Evolutionary conservation across 2,329 filamentous ascomycete genomes (phyloP).

Genomic region (Aspergillus latus): DNA sequence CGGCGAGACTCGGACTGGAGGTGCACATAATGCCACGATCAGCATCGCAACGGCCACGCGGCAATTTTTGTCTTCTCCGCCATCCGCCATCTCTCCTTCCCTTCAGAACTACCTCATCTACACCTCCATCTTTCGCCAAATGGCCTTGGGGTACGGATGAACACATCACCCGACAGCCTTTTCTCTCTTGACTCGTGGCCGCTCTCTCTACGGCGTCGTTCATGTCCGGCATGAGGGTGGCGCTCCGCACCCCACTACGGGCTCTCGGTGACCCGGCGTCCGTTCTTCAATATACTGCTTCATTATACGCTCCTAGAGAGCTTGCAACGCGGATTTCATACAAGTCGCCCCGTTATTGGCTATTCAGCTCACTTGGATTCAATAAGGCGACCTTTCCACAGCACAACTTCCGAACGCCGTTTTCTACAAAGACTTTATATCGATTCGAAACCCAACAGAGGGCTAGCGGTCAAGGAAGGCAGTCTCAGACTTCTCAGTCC

Average conservation of each 20-base stretch:
- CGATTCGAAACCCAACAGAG: constrained; percentile 16
- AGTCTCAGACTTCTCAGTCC: constrained; percentile 16
- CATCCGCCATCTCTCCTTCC: constrained; percentile 3
- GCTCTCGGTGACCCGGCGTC: constrained; percentile 30
- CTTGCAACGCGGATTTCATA: constrained; percentile 2
- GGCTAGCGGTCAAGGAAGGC: constrained; percentile 11
- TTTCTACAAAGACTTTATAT: constrained; percentile 22
- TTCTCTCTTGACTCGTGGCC: constrained; percentile 12
- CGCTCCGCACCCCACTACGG: constrained; percentile 35
- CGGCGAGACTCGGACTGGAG: constrained; percentile 3
- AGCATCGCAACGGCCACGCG: constrained; percentile 12
- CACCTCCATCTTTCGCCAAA: constrained; percentile 1
- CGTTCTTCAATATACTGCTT: constrained; percentile 25
- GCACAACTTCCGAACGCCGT: constrained; percentile 12
- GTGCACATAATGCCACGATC: constrained; percentile 13
- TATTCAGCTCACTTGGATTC: neutral
- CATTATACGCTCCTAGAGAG: constrained; percentile 19
- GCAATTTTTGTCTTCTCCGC: constrained; percentile 11
- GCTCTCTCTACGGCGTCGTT: constrained; percentile 21
- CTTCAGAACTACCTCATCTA: neutral
- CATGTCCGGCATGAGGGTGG: constrained; percentile 35
- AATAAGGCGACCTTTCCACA: neutral
- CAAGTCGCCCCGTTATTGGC: neutral
- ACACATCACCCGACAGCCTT: constrained; percentile 1
- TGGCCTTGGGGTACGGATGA: constrained; percentile 14